Conservation (phyloP, 345 rosid genomes). For the Hirschfeldia incana region DNA sequence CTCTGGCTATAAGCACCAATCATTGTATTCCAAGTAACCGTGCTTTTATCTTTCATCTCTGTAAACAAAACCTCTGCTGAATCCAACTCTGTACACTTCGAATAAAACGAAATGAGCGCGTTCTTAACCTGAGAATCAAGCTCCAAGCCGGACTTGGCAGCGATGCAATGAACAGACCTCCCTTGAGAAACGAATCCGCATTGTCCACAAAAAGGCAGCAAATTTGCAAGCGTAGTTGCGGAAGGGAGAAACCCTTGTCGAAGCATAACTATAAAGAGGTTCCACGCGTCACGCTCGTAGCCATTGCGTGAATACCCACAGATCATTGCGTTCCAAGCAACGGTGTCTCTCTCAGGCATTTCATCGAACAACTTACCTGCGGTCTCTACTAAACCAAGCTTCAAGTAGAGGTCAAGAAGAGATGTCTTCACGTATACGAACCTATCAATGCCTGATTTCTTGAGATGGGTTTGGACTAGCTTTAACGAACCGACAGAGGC, state of each 20-base stretch:
- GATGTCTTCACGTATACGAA: constrained; percentile 63
- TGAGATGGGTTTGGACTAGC: constrained; percentile 51
- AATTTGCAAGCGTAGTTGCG: constrained; percentile 53
- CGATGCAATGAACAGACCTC: constrained; percentile 60
- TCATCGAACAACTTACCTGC: constrained; percentile 60
- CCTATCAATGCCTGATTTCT: constrained; percentile 53
- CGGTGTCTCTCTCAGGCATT: constrained; percentile 68
- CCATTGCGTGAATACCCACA: constrained; percentile 73
- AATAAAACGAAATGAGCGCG: constrained; percentile 62
- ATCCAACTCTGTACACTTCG: constrained; percentile 56
- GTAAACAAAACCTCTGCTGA: constrained; percentile 55
- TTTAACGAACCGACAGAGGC: constrained; percentile 16
- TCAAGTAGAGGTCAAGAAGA: constrained; percentile 46
- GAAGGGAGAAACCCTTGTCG: constrained; percentile 57
- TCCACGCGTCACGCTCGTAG: constrained; percentile 45
- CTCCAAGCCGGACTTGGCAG: constrained; percentile 58
- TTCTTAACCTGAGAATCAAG: constrained; percentile 58
- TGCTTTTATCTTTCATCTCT: constrained; percentile 52
- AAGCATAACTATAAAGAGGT: constrained; percentile 55
- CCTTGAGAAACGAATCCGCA: constrained; percentile 55
- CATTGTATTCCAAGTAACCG: constrained; percentile 85
- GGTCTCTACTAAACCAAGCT: constrained; percentile 42
- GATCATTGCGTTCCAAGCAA: constrained; percentile 81
- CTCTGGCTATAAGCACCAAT: constrained; percentile 65
- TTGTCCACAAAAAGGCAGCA: constrained; percentile 65